Conservation (phyloP, 345 rosid genomes). For the Brassica carinata region DNA sequence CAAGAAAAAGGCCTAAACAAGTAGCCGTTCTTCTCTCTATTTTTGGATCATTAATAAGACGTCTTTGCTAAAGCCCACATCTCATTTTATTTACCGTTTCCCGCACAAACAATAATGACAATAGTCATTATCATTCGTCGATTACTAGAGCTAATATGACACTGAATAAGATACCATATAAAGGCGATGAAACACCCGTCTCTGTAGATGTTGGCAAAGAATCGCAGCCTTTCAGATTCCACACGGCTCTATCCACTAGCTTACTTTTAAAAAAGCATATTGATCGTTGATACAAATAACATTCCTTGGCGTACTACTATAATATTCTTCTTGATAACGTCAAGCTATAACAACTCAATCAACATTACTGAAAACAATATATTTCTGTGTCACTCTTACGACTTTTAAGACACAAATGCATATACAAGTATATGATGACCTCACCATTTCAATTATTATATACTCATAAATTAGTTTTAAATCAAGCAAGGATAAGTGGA, state of each 20-base stretch:
- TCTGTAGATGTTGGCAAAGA: constrained; percentile 36
- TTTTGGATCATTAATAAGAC: no score
- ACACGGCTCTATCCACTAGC: constrained; percentile 44
- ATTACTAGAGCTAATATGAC: constrained; percentile 5
- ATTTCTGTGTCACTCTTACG: constrained; percentile 22
- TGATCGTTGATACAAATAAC: neutral
- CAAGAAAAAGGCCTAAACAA: no score
- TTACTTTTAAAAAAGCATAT: neutral
- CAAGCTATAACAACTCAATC: constrained; percentile 28
- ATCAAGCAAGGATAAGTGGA: neutral
- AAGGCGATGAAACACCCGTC: constrained; percentile 31
- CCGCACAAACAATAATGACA: no score
- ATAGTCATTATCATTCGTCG: neutral
- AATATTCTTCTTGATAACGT: constrained; percentile 35
- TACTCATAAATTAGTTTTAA: neutral
- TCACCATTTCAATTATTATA: constrained; percentile 13
- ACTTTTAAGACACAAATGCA: neutral
- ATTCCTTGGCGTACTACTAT: constrained; percentile 11
- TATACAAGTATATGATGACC: constrained; percentile 1
- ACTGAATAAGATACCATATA: constrained; percentile 7
- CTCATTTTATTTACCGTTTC: no score
- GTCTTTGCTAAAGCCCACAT: no score
- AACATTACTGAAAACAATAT: neutral
- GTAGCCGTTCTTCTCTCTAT: no score
- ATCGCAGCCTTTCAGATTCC: constrained; percentile 42